phyloP scores from a whole-genome alignment of 2,329 filamentous ascomycete species.

The Coniochaeta sp. region DNA sequence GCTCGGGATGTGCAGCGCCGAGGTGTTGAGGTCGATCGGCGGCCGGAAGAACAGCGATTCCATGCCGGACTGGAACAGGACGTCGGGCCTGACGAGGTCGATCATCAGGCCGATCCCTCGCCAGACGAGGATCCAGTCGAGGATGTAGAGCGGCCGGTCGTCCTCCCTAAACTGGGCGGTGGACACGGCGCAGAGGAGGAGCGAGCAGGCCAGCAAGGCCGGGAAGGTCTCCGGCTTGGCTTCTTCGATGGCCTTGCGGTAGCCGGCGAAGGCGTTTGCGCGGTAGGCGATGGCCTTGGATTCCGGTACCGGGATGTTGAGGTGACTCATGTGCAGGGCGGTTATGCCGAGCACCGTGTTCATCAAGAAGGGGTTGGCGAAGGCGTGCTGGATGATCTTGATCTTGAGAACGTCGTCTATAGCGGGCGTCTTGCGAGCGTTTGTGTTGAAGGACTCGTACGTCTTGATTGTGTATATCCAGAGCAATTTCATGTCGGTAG shows the following conservation, averaged over 20 bases:
- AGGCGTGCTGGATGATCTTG: constrained; percentile 41
- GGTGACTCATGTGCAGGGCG: constrained; percentile 38
- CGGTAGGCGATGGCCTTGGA: constrained; percentile 35
- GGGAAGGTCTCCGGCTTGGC: constrained; percentile 37
- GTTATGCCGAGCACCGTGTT: constrained; percentile 45
- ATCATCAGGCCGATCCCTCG: constrained; percentile 44
- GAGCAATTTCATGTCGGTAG: constrained; percentile 43
- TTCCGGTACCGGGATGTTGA: constrained; percentile 29
- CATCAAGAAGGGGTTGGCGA: constrained; percentile 47
- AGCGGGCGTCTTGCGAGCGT: constrained; percentile 22
- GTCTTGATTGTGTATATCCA: constrained; percentile 47
- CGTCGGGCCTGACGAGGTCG: constrained; percentile 24
- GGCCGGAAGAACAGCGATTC: constrained; percentile 41
- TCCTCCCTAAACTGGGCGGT: constrained; percentile 43
- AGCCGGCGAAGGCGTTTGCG: constrained; percentile 41
- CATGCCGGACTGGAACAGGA: constrained; percentile 33
- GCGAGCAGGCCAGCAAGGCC: constrained; percentile 42
- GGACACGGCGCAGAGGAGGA: constrained; percentile 43
- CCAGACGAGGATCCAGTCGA: constrained; percentile 52
- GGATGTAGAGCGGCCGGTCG: constrained; percentile 36
- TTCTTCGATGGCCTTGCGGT: constrained; percentile 41
- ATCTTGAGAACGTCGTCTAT: constrained; percentile 37
- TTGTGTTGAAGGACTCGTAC: constrained; percentile 36
- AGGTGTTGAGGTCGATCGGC: constrained; percentile 34
- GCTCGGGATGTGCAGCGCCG: constrained; percentile 34